Conservation (phyloP, 2,329 filamentous ascomycete genomes). For the Claviceps capensis region DNA sequence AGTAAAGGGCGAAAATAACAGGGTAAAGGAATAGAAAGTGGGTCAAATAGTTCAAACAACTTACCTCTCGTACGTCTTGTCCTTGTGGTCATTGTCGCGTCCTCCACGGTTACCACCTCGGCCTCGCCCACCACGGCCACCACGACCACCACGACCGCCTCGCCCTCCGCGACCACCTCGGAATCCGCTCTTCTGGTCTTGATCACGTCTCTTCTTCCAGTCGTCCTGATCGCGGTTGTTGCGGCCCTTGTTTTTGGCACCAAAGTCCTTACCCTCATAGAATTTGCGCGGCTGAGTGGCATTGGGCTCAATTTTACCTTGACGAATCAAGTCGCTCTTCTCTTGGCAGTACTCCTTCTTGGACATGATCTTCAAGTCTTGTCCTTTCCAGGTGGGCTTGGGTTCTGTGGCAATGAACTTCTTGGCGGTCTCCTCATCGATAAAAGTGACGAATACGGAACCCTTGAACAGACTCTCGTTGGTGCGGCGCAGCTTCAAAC, state of each 20-base stretch:
- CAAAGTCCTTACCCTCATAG: conserved; percentile 32
- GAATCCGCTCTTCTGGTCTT: conserved; percentile 48
- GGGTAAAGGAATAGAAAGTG: neutral
- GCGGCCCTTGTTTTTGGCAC: conserved; percentile 16
- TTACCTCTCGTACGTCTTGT: conserved; percentile 20
- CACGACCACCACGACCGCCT: conserved; percentile 27
- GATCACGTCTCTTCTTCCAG: conserved; percentile 51
- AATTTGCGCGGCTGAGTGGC: conserved; percentile 28
- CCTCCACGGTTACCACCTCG: conserved; percentile 27
- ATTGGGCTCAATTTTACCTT: conserved; percentile 53
- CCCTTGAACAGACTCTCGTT: conserved; percentile 75
- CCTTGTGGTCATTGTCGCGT: conserved; percentile 12
- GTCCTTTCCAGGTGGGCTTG: conserved; percentile 70
- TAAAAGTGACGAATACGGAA: conserved; percentile 90
- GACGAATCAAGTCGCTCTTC: conserved; percentile 58
- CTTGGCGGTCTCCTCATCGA: conserved; percentile 61
- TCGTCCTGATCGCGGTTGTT: conserved; percentile 36
- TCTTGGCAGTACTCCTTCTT: conserved; percentile 80
- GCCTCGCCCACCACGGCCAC: conserved; percentile 28
- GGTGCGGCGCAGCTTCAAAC: conserved; percentile 73
- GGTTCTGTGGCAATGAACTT: conserved; percentile 70
- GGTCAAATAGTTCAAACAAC: conserved; percentile 5
- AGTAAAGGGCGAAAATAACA: neutral
- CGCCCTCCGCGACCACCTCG: conserved; percentile 32
- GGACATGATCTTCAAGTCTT: conserved; percentile 68